phyloP scores from a whole-genome alignment of 2,329 filamentous ascomycete genomes.

The Blastomyces parvus region DNA sequence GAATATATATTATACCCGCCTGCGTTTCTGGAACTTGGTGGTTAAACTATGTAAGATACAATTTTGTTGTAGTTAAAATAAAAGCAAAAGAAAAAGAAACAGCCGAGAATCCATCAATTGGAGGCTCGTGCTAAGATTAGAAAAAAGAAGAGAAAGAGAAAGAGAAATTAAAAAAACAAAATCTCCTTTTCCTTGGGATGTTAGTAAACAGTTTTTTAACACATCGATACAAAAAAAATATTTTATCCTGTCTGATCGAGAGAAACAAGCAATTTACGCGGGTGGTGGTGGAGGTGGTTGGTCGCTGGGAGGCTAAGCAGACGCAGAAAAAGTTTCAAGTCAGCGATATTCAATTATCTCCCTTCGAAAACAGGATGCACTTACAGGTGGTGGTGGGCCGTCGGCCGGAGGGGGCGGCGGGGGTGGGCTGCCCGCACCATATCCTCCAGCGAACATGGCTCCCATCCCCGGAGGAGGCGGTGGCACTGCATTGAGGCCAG shows the following conservation, averaged over 20 bases:
- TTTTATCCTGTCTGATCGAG: background rate
- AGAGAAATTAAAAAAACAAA: background rate
- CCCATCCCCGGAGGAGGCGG: slow-evolving; percentile 46
- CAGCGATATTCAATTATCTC: background rate
- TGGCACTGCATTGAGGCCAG: slow-evolving; percentile 49
- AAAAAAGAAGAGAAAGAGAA: too few relatives aligned
- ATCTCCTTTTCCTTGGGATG: background rate
- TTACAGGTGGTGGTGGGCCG: slow-evolving; percentile 35
- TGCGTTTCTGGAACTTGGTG: background rate
- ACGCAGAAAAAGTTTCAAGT: slow-evolving; percentile 15
- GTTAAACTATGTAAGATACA: background rate
- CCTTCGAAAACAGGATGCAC: slow-evolving; percentile 13
- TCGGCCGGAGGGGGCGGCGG: slow-evolving; percentile 36
- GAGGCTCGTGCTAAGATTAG: too few relatives aligned
- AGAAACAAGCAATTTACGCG: slow-evolving; percentile 19
- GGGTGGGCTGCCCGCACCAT: slow-evolving; percentile 24
- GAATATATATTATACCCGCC: background rate
- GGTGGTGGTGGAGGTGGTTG: slow-evolving; percentile 54
- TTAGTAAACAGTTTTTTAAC: background rate
- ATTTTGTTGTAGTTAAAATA: background rate
- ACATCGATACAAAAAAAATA: too few relatives aligned
- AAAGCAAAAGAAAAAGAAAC: background rate
- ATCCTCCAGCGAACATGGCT: slow-evolving; percentile 29
- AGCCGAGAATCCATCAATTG: too few relatives aligned
- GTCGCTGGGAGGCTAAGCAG: slow-evolving; percentile 43